Conservation (phyloP, 371 early-diverging fungal species). For the Synchytrium microbalum region DNA sequence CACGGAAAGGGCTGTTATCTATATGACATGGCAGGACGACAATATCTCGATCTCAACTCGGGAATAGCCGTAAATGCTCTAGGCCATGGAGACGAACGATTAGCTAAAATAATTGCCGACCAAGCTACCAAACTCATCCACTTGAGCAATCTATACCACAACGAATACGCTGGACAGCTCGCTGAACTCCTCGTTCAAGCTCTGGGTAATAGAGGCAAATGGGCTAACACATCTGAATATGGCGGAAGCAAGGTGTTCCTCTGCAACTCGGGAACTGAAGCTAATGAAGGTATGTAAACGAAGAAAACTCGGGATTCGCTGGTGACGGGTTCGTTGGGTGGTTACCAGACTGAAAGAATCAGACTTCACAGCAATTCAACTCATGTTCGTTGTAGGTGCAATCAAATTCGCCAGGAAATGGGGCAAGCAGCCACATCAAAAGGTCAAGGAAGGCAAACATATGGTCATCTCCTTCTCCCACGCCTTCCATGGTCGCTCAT, state of each 20-base stretch:
- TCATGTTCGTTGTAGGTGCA: slow-evolving; percentile 36
- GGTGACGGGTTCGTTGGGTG: slow-evolving; percentile 3
- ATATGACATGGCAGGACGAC: slow-evolving; percentile 56
- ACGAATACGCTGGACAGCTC: slow-evolving; percentile 63
- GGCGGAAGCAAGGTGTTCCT: slow-evolving; percentile 66
- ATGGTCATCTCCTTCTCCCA: slow-evolving; percentile 68
- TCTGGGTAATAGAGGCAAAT: slow-evolving; percentile 30
- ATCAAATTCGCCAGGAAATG: slow-evolving; percentile 91
- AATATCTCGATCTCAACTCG: slow-evolving; percentile 76
- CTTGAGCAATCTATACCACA: slow-evolving; percentile 75
- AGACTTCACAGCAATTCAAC: too few species aligned
- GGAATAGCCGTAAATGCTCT: slow-evolving; percentile 88
- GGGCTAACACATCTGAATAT: background rate
- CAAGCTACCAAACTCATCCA: slow-evolving; percentile 73
- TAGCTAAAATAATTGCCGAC: slow-evolving; percentile 59
- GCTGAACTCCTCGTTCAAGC: slow-evolving; percentile 59
- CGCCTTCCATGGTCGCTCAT: slow-evolving; percentile 91
- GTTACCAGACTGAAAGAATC: too few species aligned
- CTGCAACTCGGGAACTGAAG: slow-evolving; percentile 86
- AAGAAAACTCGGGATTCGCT: background rate
- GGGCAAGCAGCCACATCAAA: slow-evolving; percentile 52
- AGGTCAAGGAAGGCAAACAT: slow-evolving; percentile 17
- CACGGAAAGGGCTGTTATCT: slow-evolving; percentile 71
- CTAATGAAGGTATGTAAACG: slow-evolving; percentile 60
- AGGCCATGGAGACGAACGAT: slow-evolving; percentile 69